Evolutionary conservation across 2,329 filamentous ascomycete species (phyloP).

Genomic region (Trichoderma sp.): DNA sequence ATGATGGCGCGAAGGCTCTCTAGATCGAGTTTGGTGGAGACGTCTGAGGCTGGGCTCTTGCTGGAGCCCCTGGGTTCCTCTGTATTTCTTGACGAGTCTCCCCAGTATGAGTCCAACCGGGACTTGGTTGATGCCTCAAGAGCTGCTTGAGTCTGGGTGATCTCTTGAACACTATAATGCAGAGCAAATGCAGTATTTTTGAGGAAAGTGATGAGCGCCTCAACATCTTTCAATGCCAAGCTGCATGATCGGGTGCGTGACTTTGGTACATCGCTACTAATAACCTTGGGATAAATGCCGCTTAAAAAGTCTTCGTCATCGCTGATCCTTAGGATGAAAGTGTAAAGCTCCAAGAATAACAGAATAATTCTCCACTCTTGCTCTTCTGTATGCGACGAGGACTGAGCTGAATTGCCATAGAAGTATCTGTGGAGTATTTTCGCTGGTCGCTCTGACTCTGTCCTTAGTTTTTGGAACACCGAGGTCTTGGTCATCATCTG

Average conservation of each 20-base stretch:
- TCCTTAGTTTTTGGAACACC: conserved; percentile 35
- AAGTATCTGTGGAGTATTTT: conserved; percentile 34
- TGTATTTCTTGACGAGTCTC: background rate
- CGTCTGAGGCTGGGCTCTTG: background rate
- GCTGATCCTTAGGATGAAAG: conserved; percentile 85
- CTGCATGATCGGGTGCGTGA: conserved; percentile 61
- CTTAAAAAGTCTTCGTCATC: conserved; percentile 95
- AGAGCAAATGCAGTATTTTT: conserved; percentile 89
- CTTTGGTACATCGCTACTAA: conserved; percentile 39
- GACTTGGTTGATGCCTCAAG: conserved; percentile 25
- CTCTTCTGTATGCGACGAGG: conserved; percentile 29
- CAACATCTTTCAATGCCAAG: conserved; percentile 68
- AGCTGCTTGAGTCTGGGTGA: conserved; percentile 34
- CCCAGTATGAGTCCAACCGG: conserved; percentile 32
- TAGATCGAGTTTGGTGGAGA: conserved; percentile 54
- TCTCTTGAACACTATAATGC: conserved; percentile 76
- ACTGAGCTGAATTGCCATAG: conserved; percentile 27
- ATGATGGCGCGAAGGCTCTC: conserved; percentile 76
- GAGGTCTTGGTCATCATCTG: conserved; percentile 50
- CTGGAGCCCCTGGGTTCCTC: background rate
- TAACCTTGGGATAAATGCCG: conserved; percentile 43
- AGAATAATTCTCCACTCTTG: conserved; percentile 84
- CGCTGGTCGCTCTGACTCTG: conserved; percentile 31
- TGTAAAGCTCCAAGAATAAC: conserved; percentile 90
- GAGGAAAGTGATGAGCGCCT: conserved; percentile 73